Percentiles rank a stretch among this genome's conserved stretches.
phyloP scores from a whole-genome alignment of 495 filamentous ascomycete genomes.

The Amorphotheca resinae region DNA sequence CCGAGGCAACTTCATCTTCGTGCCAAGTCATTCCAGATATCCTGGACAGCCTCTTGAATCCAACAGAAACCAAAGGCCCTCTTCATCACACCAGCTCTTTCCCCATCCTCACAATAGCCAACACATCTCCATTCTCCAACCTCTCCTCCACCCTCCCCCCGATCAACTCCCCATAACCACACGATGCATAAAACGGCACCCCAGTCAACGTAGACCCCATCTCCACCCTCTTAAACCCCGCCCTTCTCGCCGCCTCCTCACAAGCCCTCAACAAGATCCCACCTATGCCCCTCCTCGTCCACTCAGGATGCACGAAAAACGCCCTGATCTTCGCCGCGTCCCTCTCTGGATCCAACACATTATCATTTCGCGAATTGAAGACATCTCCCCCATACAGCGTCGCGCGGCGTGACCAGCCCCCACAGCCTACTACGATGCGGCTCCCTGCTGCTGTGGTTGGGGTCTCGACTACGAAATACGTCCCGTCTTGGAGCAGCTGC shows the following conservation, averaged over 20 bases:
- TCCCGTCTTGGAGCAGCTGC: constrained; percentile 1
- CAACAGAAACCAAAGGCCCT: too few relatives aligned
- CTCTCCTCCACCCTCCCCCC: not conserved
- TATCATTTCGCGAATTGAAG: constrained; percentile 2
- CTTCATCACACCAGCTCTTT: constrained; percentile 1
- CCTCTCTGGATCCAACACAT: constrained; percentile 1
- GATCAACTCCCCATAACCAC: constrained; percentile 2
- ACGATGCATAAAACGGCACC: constrained; percentile 7
- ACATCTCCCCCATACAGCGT: constrained; percentile 6
- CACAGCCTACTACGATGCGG: constrained; percentile 2
- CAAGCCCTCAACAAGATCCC: not conserved
- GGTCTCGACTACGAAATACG: constrained; percentile 4
- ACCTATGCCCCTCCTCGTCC: constrained; percentile 4
- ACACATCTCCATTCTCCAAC: constrained; percentile 3
- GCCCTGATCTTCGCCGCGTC: constrained; percentile 12
- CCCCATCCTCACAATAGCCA: constrained; percentile 6
- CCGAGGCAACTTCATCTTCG: too few relatives aligned
- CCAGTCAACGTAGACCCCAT: constrained; percentile 10
- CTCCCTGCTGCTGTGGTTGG: not conserved
- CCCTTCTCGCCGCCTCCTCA: constrained; percentile 6
- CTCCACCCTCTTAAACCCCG: constrained; percentile 8
- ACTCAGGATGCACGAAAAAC: constrained; percentile 7
- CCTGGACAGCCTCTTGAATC: too few relatives aligned
- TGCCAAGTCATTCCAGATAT: too few relatives aligned
- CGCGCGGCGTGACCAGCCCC: constrained; percentile 8